phyloP scores from a whole-genome alignment of 169 alveolate genomes.

The Babesia sp. region DNA sequence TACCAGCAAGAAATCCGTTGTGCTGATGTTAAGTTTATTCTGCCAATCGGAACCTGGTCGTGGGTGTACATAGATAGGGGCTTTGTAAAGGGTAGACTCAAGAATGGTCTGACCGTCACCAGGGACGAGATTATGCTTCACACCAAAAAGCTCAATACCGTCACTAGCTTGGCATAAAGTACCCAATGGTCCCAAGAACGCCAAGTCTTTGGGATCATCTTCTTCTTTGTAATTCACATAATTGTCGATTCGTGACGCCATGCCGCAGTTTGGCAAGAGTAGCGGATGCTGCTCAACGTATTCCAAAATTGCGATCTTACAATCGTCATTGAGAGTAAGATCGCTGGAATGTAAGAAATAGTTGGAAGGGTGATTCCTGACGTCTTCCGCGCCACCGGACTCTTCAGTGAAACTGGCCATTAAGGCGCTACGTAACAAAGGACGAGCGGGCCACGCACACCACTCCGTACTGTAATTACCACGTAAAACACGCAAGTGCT shows the following conservation, averaged over 20 bases:
- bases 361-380: slow-evolving; percentile 66
- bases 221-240: slow-evolving; percentile 59
- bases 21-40: slow-evolving; percentile 40
- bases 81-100: slow-evolving; percentile 71
- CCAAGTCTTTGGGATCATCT: slow-evolving; percentile 8
- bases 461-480: slow-evolving; percentile 64
- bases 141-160: slow-evolving; percentile 61
- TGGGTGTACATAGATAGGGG: slow-evolving; percentile 73
- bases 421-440: slow-evolving; percentile 30
- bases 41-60: slow-evolving; percentile 23
- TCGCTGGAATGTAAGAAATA: slow-evolving; percentile 69
- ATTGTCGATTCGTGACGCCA: slow-evolving; percentile 80
- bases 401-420: slow-evolving; percentile 51
- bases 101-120: slow-evolving; percentile 70
- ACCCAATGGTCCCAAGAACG: slow-evolving; percentile 64
- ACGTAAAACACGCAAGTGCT: slow-evolving; percentile 52
- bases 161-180: slow-evolving; percentile 23
- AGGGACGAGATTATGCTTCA: slow-evolving; percentile 35
- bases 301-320: slow-evolving; percentile 81
- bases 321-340: slow-evolving; percentile 76
- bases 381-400: slow-evolving; percentile 31
- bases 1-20: slow-evolving; percentile 73
- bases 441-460: slow-evolving; percentile 66
- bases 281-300: slow-evolving; percentile 84
- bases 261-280: slow-evolving; percentile 77